Base-by-base conservation (phyloP, 1,284 basidiomycete species). In the Heliocybe sulcata region DNA sequence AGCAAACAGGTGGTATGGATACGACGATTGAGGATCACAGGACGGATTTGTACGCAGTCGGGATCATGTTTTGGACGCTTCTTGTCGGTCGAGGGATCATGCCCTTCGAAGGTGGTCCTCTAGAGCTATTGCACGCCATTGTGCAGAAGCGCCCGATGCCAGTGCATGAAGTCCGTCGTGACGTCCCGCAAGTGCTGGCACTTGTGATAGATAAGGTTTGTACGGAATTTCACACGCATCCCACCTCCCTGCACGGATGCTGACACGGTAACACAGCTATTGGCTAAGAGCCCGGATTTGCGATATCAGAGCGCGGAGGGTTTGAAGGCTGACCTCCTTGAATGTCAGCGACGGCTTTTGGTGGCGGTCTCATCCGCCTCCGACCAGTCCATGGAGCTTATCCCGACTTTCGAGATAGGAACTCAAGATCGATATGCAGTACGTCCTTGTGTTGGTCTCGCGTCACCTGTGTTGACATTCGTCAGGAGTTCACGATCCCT, bases 301-400 rank as follows among this genome's bases (percentile, higher is more conserved):
- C 74, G 85, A 48, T 88, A 88, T 61, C 83, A 85, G 65, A 84
- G 83, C 63, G 84, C 85, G 1, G 76, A 80, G 62, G 85, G 85
- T 0, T 70, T 88, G 50, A 84, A 82, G 60, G 72, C 70, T 23
- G 85, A 88, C 64, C 69, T 88, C 14, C 65, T 86, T 45, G 79
- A 85, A 63, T 87, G 84, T 56, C 85, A 87, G 63, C 68, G 78
- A 50, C 73, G 81, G 27, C 72, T 88, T 25, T 71, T 85, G 53
- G 74, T 74, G 6, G 77, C 79, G 25, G 81, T 85, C 2, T 78
- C 79, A 2, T 74, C 82, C 6, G 69, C 74, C 3, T 75, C 80
- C 6, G 82, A 81, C 52, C 76, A 81, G 54, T 78, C 81, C 29
- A 70, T 74, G 9, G 83, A 86, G 67, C 81, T 87, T 52, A 86